These are phyloP conservation scores for Candida vaughaniae DNA, from an alignment of 805 yeast species.

Conservation along the genomic window DNA sequence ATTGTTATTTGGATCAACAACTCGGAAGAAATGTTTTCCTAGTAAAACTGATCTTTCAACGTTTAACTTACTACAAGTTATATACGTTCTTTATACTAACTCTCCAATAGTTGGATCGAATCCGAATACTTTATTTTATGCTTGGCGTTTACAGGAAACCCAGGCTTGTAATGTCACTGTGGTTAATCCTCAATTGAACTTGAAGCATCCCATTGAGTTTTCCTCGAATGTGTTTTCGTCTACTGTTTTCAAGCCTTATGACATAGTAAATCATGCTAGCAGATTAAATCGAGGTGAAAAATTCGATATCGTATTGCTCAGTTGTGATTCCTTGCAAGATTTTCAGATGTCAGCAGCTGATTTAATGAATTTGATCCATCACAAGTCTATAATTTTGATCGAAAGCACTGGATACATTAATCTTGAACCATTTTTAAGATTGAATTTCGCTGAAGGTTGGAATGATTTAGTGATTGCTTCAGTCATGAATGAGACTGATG, in stretches of 20 bases:
- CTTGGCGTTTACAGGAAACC: constrained; percentile 54
- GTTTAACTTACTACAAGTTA: too few species aligned
- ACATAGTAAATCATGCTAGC: constrained; percentile 10
- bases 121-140: constrained; percentile 59
- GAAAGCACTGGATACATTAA: constrained; percentile 74
- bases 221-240: constrained; percentile 16
- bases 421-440: constrained; percentile 64
- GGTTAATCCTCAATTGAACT: constrained; percentile 30
- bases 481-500: constrained; percentile 62
- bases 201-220: constrained; percentile 15
- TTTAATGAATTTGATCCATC: constrained; percentile 24
- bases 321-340: constrained; percentile 37
- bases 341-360: constrained; percentile 30
- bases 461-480: constrained; percentile 41
- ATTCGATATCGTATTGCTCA: constrained; percentile 36
- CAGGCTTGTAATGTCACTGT: constrained; percentile 34
- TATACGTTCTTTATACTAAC: too few species aligned
- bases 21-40: too few species aligned
- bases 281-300: constrained; percentile 10
- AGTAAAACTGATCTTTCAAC: too few species aligned
- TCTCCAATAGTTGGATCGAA: constrained; percentile 57
- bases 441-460: constrained; percentile 35
- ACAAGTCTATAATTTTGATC: constrained; percentile 53
- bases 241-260: constrained; percentile 12
- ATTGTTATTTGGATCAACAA: too few species aligned